Conservation (phyloP, 2,329 filamentous ascomycete species). For the Emmonsia crescens region DNA sequence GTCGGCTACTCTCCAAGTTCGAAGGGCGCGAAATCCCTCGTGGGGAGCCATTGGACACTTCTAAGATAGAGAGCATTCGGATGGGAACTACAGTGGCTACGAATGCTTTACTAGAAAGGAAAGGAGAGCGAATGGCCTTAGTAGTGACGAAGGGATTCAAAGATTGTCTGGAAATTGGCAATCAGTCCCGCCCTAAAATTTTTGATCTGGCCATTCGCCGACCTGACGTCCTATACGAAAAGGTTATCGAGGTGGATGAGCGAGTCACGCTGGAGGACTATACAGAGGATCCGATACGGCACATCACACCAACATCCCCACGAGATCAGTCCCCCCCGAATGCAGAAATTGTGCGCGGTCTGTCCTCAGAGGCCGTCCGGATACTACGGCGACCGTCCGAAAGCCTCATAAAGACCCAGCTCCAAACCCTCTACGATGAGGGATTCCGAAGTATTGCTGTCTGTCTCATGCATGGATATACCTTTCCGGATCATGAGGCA, state of each 20-base stretch:
- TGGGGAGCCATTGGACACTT: conserved; percentile 69
- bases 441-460: conserved; percentile 77
- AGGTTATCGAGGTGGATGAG: conserved; percentile 82
- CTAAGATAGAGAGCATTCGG: conserved; percentile 75
- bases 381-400: conserved; percentile 52
- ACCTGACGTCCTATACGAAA: conserved; percentile 76
- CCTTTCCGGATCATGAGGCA: conserved; percentile 76
- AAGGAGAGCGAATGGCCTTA: conserved; percentile 79
- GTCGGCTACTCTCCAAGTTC: conserved; percentile 72
- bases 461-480: conserved; percentile 86
- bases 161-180: conserved; percentile 80
- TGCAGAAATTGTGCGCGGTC: conserved; percentile 54
- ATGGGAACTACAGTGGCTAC: conserved; percentile 96
- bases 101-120: conserved; percentile 80
- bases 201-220: conserved; percentile 83
- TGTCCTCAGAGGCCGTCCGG: conserved; percentile 64
- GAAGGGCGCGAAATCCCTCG: conserved; percentile 64
- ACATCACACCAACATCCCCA: conserved; percentile 37
- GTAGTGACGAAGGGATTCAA: conserved; percentile 80
- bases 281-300: conserved; percentile 68
- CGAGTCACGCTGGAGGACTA: conserved; percentile 86
- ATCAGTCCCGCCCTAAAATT: conserved; percentile 79
- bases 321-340: conserved; percentile 32
- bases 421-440: conserved; percentile 56
- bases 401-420: conserved; percentile 44